phyloP scores from a whole-genome alignment of 2,329 filamentous ascomycete species.

The Fusarium mangiferae region DNA sequence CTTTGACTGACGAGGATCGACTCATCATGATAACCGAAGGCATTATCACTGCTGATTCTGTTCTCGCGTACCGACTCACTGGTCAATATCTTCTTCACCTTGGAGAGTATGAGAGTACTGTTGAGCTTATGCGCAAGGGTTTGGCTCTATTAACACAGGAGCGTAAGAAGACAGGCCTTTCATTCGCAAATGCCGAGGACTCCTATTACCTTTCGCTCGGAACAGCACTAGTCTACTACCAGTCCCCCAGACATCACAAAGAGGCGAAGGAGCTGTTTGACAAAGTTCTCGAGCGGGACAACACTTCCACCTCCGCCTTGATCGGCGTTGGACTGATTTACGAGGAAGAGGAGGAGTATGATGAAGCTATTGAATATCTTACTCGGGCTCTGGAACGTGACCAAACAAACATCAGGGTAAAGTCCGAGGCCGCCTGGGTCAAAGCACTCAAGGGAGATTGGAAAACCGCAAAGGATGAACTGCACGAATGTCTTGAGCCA shows the following conservation, averaged over 20 bases:
- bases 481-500: conserved; percentile 75
- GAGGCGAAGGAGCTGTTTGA: conserved; percentile 92
- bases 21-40: conserved; percentile 84
- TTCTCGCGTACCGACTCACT: conserved; percentile 85
- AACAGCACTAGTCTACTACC: conserved; percentile 89
- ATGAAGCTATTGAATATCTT: conserved; percentile 83
- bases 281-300: conserved; percentile 78
- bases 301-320: conserved; percentile 80
- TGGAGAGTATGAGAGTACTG: conserved; percentile 85
- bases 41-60: conserved; percentile 72
- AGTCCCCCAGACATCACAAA: conserved; percentile 87
- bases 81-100: conserved; percentile 84
- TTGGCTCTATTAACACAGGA: conserved; percentile 69
- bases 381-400: conserved; percentile 80
- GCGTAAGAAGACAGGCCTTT: conserved; percentile 73
- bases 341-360: conserved; percentile 91
- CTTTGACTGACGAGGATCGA: conserved; percentile 79
- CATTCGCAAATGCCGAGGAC: conserved; percentile 76
- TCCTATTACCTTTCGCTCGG: conserved; percentile 81
- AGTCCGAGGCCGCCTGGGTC: conserved; percentile 91
- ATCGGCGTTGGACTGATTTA: conserved; percentile 92
- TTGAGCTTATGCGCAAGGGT: conserved; percentile 82
- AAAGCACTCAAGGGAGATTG: conserved; percentile 85
- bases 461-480: conserved; percentile 70
- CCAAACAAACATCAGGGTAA: conserved; percentile 78